phyloP scores from a whole-genome alignment of 1,139 yeast genomes.

The Trichomonascaceae sp. region DNA sequence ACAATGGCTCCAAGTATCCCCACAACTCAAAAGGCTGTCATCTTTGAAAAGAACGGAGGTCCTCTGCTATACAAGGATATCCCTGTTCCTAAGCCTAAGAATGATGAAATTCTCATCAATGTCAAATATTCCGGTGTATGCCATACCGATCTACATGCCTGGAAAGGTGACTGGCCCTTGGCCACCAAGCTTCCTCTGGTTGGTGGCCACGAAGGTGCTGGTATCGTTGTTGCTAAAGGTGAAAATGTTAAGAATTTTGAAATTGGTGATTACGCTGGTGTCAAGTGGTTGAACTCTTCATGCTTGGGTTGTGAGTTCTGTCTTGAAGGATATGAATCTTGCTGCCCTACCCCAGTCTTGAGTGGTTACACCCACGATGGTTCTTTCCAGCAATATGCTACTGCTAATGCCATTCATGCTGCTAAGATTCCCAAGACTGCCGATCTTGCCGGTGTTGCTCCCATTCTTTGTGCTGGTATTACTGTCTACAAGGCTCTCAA shows the following conservation, averaged over 20 bases:
- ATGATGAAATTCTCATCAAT: conserved; percentile 55
- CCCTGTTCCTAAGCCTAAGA: conserved; percentile 56
- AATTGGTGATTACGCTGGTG: conserved; percentile 72
- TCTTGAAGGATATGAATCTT: conserved; percentile 60
- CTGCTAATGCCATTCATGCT: conserved; percentile 83
- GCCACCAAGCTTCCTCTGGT: conserved; percentile 61
- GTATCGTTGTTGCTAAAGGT: conserved; percentile 72
- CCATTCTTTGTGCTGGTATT: conserved; percentile 76
- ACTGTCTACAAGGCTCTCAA: conserved; percentile 80
- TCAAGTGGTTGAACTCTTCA: conserved; percentile 66
- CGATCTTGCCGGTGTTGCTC: conserved; percentile 69
- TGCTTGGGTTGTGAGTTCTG: conserved; percentile 72
- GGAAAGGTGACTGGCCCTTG: conserved; percentile 71
- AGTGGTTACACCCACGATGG: conserved; percentile 82
- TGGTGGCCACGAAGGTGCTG: conserved; percentile 88
- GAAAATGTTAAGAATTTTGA: conserved; percentile 61
- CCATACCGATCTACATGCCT: conserved; percentile 65
- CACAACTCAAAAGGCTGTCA: conserved; percentile 62
- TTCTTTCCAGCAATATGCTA: conserved; percentile 77
- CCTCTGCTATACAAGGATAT: conserved; percentile 55
- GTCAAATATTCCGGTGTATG: conserved; percentile 64
- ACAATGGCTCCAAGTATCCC: conserved; percentile 37
- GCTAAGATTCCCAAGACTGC: conserved; percentile 66
- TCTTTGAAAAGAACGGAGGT: conserved; percentile 66
- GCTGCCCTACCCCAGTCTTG: conserved; percentile 60